Base-by-base conservation (phyloP, 306 rosid species). In the Urtica urens region DNA sequence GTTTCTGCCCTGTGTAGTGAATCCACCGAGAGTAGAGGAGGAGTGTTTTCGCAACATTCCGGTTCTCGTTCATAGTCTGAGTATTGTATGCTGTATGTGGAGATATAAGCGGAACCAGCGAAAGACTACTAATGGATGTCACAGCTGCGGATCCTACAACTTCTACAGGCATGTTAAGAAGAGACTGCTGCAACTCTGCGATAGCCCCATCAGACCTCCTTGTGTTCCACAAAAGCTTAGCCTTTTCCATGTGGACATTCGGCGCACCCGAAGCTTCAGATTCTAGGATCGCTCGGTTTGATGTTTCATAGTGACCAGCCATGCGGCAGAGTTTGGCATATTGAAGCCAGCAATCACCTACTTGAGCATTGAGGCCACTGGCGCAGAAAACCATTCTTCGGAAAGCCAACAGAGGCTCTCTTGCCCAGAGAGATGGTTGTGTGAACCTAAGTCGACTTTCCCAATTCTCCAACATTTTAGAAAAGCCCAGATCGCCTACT, bases 1-100 rank as follows among this genome's bases (percentile, higher is more conserved):
- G 97, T 66, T 90, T 90, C 83, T 90, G 95, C 56, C 97, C 95
- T 51, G 95, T 90, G 83, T 86, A 85, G 66, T 90, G 97, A 31
- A 72, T 84, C 97, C 97, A 90, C 66, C 95, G 68, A 47, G 97
- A 71, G 69, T 84, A 90, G 60, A 90, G 74, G 71, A 90, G 95
- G 67, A 90, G 97, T 65, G 92, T 79, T 75, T 79, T 90, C 8
- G 92, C 94, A 45, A 76, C 63, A 72, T 81, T 76, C 56, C 63
- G 67, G 68, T 63, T 84, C 73, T 79, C 92, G 63, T 75, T 84
- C 49, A 52, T 52, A 58, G 83, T 71, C 69, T 84, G 97, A 54
- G 79, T 79, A 52, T 79, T 83, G 65, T 75, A 72, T 25, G 64
- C 53, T 53, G 71, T 64, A 38, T 80, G 71, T 20, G 68, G 74